Base-by-base conservation (phyloP, 371 early-diverging fungal species). In the Zychaea mexicana region DNA sequence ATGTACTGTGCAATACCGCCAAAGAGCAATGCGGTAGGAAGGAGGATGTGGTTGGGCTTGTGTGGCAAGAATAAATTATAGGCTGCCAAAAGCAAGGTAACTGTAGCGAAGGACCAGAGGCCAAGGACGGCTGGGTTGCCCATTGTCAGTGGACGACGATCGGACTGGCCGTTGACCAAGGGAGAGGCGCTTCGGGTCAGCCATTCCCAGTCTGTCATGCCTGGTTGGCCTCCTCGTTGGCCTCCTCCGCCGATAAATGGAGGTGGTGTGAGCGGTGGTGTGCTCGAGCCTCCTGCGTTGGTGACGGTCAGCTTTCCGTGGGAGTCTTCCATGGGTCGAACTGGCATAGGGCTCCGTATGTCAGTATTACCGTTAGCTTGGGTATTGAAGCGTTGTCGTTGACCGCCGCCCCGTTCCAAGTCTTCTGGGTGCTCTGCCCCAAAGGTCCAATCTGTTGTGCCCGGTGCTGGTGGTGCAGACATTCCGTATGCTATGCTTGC, bases 1-100 rank as follows among this genome's bases (percentile, higher is more conserved):
- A 67, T 59, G 24, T 57, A 69, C 53, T 72, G 73, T 21, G 73
- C 73, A 17, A 72, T 46, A 21, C 73, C 73, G 26, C 73, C 73
- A 62, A 66, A 72, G 49, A 72, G 52, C 8, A 72, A 21, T 1
- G 66, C 69, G 5, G 66, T 64, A 15, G 69, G 69, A 42, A 69
- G 49, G 26, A 72, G 57, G 22, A 66, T 55, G 28, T 52, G 36
- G 31, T 65, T 72, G 30, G 66, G 42, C 30, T 60, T 64, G 17
- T 36, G 17, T 12, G 73, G 73, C 36, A 66, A 56, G 32, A 68
- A 68, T 6, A 68, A 31, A 36, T 65, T 62, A 36, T 52, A 65
- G 1, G 64, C 54, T 3, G 55, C 65, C n/a, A 72, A 45, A 17
- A 72, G 39, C 26, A 64, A 49, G 24, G 69, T 72, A 31, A 72